These are phyloP conservation scores for Marasmius sp. DNA, from an alignment of 1,284 basidiomycete genomes.

Conservation along the genomic window DNA sequence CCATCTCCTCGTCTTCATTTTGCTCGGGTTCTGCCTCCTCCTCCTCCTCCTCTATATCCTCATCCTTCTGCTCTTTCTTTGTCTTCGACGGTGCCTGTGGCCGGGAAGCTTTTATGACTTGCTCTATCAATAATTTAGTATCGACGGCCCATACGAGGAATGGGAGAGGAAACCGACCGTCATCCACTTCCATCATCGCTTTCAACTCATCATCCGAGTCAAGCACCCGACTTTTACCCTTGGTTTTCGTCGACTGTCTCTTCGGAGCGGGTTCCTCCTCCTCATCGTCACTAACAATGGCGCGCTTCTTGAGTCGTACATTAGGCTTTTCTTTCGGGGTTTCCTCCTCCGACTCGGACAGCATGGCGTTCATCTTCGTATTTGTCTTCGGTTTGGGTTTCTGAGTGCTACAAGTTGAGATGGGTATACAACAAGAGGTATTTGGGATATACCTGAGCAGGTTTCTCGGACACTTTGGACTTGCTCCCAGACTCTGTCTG, in stretches of 20 bases:
- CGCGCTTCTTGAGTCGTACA: conserved; percentile 41
- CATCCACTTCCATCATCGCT: conserved; percentile 77
- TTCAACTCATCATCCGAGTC: conserved; percentile 49
- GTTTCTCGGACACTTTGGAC: not conserved
- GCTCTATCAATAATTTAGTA: conserved; percentile 29
- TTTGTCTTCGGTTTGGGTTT: too few relatives aligned
- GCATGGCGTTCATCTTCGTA: conserved; percentile 5
- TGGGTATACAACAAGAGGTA: too few relatives aligned
- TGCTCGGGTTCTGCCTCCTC: conserved; percentile 21
- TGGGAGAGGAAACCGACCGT: conserved; percentile 43
- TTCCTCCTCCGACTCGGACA: conserved; percentile 12
- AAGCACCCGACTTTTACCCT: conserved; percentile 24
- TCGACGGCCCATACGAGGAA: not conserved
- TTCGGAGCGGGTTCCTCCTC: conserved; percentile 28
- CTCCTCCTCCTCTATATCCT: conserved; percentile 16
- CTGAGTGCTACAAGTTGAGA: too few relatives aligned
- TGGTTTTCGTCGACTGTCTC: conserved; percentile 23
- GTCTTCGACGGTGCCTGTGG: conserved; percentile 16
- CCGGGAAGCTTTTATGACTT: conserved; percentile 45
- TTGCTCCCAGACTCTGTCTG: not conserved
- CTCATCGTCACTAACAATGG: conserved; percentile 61
- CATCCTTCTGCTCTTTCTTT: conserved; percentile 29
- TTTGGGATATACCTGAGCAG: not conserved
- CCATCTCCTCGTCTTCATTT: conserved; percentile 30
- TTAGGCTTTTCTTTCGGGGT: conserved; percentile 14